Evolutionary conservation across 2,329 filamentous ascomycete species (phyloP).

Genomic region (Apiospora pterosperma): DNA sequence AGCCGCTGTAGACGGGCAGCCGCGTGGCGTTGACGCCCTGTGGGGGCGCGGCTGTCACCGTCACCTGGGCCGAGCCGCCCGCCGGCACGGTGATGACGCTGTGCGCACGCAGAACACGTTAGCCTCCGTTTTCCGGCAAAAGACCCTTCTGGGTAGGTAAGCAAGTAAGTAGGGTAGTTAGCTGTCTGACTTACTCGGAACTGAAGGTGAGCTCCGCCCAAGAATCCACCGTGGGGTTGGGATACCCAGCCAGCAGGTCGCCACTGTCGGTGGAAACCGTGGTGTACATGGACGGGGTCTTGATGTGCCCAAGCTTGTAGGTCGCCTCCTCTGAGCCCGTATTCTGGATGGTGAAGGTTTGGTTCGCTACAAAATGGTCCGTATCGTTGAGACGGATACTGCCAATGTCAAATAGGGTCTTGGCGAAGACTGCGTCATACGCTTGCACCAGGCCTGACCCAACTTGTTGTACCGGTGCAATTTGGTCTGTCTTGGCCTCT

Average conservation of each 20-base stretch:
- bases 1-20: conserved; percentile 41
- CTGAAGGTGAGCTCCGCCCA: conserved; percentile 11
- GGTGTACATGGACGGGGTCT: conserved; percentile 30
- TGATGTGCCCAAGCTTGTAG: conserved; percentile 28
- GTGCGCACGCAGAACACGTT: neutral
- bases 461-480: conserved; percentile 34
- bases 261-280: conserved; percentile 2
- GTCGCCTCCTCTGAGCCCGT: conserved; percentile 26
- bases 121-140: neutral
- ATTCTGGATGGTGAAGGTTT: conserved; percentile 34
- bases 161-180: no score
- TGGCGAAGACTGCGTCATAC: conserved; percentile 31
- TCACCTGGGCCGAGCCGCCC: conserved; percentile 20
- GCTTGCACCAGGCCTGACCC: conserved; percentile 37
- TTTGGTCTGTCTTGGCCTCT: conserved; percentile 6
- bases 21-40: conserved; percentile 22
- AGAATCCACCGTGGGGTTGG: conserved; percentile 8
- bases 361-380: conserved; percentile 28
- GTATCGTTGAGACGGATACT: conserved; percentile 41
- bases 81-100: conserved; percentile 24
- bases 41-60: conserved; percentile 25
- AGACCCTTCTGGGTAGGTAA: neutral
- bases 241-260: conserved; percentile 3
- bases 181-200: neutral
- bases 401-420: conserved; percentile 28